A percentile compares a stretch with the other conserved stretches of the same genome.
These are phyloP conservation scores for Saccharomycopsis hybrid DNA, from an alignment of 1,139 yeast species.

Conservation along the genomic window DNA sequence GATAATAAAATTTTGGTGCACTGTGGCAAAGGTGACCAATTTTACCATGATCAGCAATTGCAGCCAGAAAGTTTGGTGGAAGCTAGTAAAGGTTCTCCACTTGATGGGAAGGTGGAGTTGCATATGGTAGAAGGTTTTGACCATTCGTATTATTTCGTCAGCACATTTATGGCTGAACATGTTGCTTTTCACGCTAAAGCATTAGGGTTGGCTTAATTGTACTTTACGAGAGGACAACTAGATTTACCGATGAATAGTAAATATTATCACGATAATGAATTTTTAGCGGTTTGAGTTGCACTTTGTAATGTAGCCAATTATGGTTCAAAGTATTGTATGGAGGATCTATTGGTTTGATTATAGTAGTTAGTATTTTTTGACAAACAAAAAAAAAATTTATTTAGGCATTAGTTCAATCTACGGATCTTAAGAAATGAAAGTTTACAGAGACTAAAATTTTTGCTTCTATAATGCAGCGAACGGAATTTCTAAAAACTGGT, in stretches of 20 bases:
- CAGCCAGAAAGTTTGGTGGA: conserved; percentile 67
- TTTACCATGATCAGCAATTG: conserved; percentile 53
- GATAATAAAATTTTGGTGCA: conserved; percentile 69
- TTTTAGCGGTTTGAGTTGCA: too few species aligned
- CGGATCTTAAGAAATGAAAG: too few species aligned
- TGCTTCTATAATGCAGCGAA: too few species aligned
- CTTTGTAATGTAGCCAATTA: too few species aligned
- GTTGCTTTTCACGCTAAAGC: conserved; percentile 82
- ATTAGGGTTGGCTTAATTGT: conserved; percentile 41
- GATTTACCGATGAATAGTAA: not conserved
- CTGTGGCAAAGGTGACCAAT: conserved; percentile 72
- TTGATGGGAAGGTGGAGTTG: conserved; percentile 56
- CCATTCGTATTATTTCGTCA: conserved; percentile 82
- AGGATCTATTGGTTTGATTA: too few species aligned
- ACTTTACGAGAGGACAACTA: too few species aligned
- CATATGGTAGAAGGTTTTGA: conserved; percentile 78
- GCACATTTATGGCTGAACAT: conserved; percentile 77
- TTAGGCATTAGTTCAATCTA: too few species aligned
- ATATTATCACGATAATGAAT: not conserved
- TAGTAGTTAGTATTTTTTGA: too few species aligned
- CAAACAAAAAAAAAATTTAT: too few species aligned
- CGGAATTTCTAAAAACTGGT: too few species aligned
- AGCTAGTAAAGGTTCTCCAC: conserved; percentile 43
- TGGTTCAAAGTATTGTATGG: too few species aligned
- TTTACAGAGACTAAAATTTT: too few species aligned